Base-by-base conservation (phyloP, 495 filamentous ascomycete genomes). In the Aspergillus nidulans region DNA sequence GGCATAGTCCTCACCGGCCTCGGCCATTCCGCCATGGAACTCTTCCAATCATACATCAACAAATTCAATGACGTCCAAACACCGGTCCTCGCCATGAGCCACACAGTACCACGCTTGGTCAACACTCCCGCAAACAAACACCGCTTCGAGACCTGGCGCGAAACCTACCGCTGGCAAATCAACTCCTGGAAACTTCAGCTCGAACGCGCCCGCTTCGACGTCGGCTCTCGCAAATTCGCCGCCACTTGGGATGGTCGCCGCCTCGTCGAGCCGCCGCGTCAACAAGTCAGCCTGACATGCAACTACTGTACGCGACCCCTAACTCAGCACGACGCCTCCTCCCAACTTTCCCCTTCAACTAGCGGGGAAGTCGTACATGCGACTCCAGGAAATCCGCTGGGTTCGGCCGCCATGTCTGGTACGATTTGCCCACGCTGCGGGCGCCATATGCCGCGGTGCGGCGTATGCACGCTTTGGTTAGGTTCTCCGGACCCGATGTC, bases 11-110 rank as follows among this genome's bases (percentile, higher is more conserved):
- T 98, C 4, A 94, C 94, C 0, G 94, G 94, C 16, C 84, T 97
- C 53, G 69, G 74, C n/a, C 85, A 92, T 56, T 75, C 79, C 28
- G 82, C 89, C 21, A 84, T 95, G 52, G 86, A 91, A 53, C 80
- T 98, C 21, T 86, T 97, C 61, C 85, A 91, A 43, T 87, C 86
- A 21, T 97, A 96, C 68, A 86, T 96, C 61, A 79, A 82, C 55
- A 92, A 91, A 46, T 95, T 86, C 69, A 80, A 83, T 57, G 94
- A 98, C 66, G 78, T 92, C 4, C 94, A 97, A 69, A 96, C 94
- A 0, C 87, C 95, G 3, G 86, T 91, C 1, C 77, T 97, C 0
- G 85, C 92, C 43, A 83, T 94, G 63, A 87, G 90, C 44, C 84
- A 89, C 61, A 87, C 88, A 49, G 81, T 84, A 20, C 92, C 95